Evolutionary conservation across 208 protist genomes (phyloP).

Genomic region (Novymonas esmeraldas): DNA sequence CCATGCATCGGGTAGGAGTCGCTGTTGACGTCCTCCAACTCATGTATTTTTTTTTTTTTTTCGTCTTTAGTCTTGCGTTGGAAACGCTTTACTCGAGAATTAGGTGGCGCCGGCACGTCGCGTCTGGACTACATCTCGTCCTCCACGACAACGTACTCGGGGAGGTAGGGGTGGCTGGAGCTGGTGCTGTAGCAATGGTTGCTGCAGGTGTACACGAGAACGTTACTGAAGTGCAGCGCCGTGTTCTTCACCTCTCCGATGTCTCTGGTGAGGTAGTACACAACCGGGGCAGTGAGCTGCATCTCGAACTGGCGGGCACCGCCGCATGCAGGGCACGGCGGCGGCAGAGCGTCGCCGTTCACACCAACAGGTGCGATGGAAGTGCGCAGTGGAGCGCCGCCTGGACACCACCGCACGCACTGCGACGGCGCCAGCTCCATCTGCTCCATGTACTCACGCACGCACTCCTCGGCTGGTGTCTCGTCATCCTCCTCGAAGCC

Average conservation of each 20-base stretch:
- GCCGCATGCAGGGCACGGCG: conserved; percentile 62
- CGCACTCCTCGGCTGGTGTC: conserved; percentile 53
- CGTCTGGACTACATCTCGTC: conserved; percentile 60
- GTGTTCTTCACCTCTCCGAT: conserved; percentile 60
- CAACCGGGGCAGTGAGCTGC: conserved; percentile 77
- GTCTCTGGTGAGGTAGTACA: conserved; percentile 82
- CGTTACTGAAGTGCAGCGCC: conserved; percentile 80
- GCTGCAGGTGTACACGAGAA: conserved; percentile 82
- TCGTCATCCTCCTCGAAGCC: conserved; percentile 80
- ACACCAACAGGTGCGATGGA: conserved; percentile 29
- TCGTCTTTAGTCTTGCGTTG: neutral
- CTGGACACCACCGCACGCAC: conserved; percentile 87
- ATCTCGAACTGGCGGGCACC: conserved; percentile 73
- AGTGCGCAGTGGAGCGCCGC: conserved; percentile 60
- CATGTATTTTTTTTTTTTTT: neutral
- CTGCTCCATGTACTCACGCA: conserved; percentile 80
- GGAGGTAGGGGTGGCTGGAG: conserved; percentile 49
- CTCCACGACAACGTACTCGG: conserved; percentile 77
- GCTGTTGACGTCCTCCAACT: too few relatives aligned
- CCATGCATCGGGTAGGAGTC: too few relatives aligned
- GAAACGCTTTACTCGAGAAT: neutral
- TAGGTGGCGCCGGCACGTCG: neutral
- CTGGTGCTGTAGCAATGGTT: conserved; percentile 54
- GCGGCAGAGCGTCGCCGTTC: conserved; percentile 20
- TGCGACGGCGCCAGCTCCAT: conserved; percentile 75